Conservation (phyloP, 805 yeast genomes). For the Scheffersomyces amazonensis region DNA sequence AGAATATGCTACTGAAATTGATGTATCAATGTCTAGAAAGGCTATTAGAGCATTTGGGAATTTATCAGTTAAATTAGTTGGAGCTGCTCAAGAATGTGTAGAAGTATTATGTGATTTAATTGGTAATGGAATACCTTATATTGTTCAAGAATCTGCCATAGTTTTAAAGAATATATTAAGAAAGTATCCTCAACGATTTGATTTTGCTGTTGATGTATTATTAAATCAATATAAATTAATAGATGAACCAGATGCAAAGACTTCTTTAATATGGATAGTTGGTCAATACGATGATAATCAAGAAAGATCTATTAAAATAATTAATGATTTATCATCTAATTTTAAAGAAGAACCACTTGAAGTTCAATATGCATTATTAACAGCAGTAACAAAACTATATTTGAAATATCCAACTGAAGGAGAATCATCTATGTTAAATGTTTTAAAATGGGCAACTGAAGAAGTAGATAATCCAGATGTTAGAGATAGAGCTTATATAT, state of each 20-base stretch:
- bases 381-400: slow-evolving; percentile 72
- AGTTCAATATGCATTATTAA: slow-evolving; percentile 71
- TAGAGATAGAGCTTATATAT: slow-evolving; percentile 80
- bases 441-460: slow-evolving; percentile 70
- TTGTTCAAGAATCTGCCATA: slow-evolving; percentile 76
- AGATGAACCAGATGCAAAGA: slow-evolving; percentile 74
- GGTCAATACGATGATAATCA: slow-evolving; percentile 65
- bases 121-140: slow-evolving; percentile 63
- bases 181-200: slow-evolving; percentile 62
- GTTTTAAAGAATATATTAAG: slow-evolving; percentile 76
- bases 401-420: slow-evolving; percentile 53
- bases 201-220: slow-evolving; percentile 26
- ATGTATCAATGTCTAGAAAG: slow-evolving; percentile 80
- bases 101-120: slow-evolving; percentile 57
- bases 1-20: slow-evolving; percentile 86
- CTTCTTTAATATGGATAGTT: slow-evolving; percentile 78
- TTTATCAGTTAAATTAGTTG: slow-evolving; percentile 71
- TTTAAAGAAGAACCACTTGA: slow-evolving; percentile 66
- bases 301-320: slow-evolving; percentile 34
- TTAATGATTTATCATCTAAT: slow-evolving; percentile 41
- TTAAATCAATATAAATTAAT: slow-evolving; percentile 40
- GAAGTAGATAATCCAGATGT: slow-evolving; percentile 79
- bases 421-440: slow-evolving; percentile 53
- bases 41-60: slow-evolving; percentile 90
- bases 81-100: slow-evolving; percentile 63